These are phyloP conservation scores for Termitomyces sp. DNA, from an alignment of 768 basidiomycete genomes.

Conservation along the genomic window DNA sequence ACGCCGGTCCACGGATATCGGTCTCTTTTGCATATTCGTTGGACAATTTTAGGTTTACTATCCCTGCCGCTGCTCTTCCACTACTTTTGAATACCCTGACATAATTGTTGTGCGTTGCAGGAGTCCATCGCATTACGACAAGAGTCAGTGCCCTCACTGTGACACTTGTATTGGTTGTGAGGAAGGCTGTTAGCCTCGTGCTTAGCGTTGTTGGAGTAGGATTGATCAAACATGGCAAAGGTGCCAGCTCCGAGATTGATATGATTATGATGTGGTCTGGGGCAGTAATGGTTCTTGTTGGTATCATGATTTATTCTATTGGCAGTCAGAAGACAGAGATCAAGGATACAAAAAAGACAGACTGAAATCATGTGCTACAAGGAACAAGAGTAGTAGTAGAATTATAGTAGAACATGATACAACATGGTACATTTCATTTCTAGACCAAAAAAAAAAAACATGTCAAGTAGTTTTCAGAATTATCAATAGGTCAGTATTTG, in stretches of 20 bases:
- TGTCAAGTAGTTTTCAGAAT: no score
- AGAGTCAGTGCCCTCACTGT: conserved; percentile 72
- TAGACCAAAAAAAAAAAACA: no score
- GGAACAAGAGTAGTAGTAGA: background rate
- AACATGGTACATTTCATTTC: background rate
- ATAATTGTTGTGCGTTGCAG: conserved; percentile 79
- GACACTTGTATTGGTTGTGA: conserved; percentile 73
- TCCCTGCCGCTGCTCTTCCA: conserved; percentile 60
- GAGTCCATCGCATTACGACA: conserved; percentile 82
- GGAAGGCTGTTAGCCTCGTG: conserved; percentile 74
- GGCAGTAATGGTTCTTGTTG: conserved; percentile 60
- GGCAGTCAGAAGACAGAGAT: conserved; percentile 23
- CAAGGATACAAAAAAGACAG: conserved; percentile 17
- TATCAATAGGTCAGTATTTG: background rate
- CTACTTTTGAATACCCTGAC: conserved; percentile 77
- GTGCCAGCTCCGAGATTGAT: conserved; percentile 25
- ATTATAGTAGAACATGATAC: conserved; percentile 1
- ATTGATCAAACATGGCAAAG: conserved; percentile 13
- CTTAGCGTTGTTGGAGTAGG: conserved; percentile 57
- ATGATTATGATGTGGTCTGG: conserved; percentile 60
- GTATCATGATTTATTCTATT: conserved; percentile 65
- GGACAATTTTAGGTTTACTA: background rate
- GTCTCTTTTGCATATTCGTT: conserved; percentile 2
- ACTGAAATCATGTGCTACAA: background rate
- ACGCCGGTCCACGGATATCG: conserved; percentile 28